Evolutionary conservation across 164 flowering plant species (phyloP), one percentile per base, ranked within the genome.

Genomic region (Paratinospora sagittata): DNA sequence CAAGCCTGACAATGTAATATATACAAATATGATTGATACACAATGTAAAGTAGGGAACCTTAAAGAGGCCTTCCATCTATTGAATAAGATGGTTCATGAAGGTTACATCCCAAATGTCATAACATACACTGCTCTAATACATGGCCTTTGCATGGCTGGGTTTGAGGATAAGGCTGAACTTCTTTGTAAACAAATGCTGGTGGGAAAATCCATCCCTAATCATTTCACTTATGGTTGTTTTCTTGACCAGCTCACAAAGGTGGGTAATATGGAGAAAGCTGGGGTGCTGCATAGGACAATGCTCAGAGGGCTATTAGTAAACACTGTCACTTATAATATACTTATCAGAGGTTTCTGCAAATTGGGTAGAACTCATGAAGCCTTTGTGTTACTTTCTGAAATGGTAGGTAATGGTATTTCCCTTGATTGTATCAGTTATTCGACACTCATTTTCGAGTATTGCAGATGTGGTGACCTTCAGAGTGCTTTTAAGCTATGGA

Each of bases 371-470:
- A 70, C 81, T 69, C 70, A 79, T 47, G 89, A 86, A 74, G 98
- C 97, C 63, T 65, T 71, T 0, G 67, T 73, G 55, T 78, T 87
- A 63, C 78, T 92, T 17, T 73, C 16, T 68, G 86, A 81, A 70
- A 94, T 94, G 98, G 69, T 68, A 2, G 77, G 66, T n/a, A 77
- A 76, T 74, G 85, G 83, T 49, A 74, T 87, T 39, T 72, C 55
- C 30, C 92, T 97, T 6, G 98, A 92, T 80, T 90, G 97, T 77
- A 80, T 92, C 63, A 89, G 95, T 66, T 92, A 90, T 72, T 88
- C 97, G 3, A 90, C 92, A 19, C 79, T 94, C 70, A 90, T 92
- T 26, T 78, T 78, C 55, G 88, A 87, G 74, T 78, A 84, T 70
- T 86, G 93, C 82, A 83, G 77, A 68, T 82, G 84, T 47, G 87